These are phyloP conservation scores for Tilletiaria anomala DNA, from an alignment of 1,284 basidiomycete species.

Conservation along the genomic window DNA sequence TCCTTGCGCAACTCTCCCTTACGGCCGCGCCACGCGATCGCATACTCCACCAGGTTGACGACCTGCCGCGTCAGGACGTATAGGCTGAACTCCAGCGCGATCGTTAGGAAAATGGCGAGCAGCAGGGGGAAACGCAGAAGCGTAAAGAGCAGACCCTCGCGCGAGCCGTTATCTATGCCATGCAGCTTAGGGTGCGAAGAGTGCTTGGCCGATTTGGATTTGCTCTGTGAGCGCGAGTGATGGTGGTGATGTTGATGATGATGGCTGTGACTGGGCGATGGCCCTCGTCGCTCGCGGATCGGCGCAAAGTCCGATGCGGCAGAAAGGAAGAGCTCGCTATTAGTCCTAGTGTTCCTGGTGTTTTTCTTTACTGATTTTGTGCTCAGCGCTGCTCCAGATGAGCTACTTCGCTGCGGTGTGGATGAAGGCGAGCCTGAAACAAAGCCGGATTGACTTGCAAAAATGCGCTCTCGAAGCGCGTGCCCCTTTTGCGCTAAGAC, in stretches of 20 bases:
- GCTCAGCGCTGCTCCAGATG: too few relatives aligned
- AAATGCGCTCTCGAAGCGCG: too few relatives aligned
- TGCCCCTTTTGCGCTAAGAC: too few relatives aligned
- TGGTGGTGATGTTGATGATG: too few relatives aligned
- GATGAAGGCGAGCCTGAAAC: too few relatives aligned
- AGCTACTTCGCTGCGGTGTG: too few relatives aligned
- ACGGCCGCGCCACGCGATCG: conserved; percentile 57
- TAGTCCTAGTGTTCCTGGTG: too few relatives aligned
- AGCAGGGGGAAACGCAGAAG: conserved; percentile 31
- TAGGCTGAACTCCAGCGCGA: conserved; percentile 67
- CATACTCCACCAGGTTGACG: conserved; percentile 45
- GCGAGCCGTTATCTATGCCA: conserved; percentile 16
- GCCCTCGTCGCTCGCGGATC: conserved; percentile 31
- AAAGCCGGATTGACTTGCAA: too few relatives aligned
- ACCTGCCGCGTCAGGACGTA: conserved; percentile 74
- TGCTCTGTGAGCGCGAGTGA: too few relatives aligned
- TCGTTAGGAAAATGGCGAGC: conserved; percentile 69
- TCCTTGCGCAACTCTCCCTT: conserved; percentile 63
- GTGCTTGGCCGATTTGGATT: conserved; percentile 8
- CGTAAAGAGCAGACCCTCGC: conserved; percentile 30
- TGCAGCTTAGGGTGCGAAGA: not conserved
- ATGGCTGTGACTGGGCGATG: too few relatives aligned
- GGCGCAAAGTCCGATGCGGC: conserved; percentile 37
- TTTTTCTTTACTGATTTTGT: too few relatives aligned
- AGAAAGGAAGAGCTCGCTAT: not conserved